Percentiles rank a stretch among this genome's conserved stretches.
These are phyloP conservation scores for Umbelopsis ramanniana DNA, from an alignment of 192 early-diverging fungal genomes.

Conservation along the genomic window DNA sequence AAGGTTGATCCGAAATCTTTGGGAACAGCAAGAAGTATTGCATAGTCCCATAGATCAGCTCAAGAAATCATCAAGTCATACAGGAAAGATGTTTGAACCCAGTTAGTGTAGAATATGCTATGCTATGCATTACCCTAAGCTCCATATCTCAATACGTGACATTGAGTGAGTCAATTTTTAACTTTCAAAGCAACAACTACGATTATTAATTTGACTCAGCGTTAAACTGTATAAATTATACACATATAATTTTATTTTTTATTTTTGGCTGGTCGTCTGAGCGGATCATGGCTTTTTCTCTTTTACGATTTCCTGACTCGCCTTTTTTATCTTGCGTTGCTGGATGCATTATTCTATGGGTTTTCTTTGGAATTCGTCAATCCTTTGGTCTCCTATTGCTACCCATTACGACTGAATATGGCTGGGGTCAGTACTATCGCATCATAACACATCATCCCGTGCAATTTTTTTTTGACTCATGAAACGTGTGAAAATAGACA, in stretches of 20 bases:
- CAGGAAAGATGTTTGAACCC: too few relatives aligned
- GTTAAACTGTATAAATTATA: neutral
- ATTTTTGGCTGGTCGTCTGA: neutral
- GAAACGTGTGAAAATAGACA: slow-evolving; percentile 9
- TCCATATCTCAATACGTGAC: too few relatives aligned
- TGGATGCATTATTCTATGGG: slow-evolving; percentile 34
- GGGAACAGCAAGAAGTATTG: too few relatives aligned
- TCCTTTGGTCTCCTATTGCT: slow-evolving; percentile 37
- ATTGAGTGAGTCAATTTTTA: too few relatives aligned
- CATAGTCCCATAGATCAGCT: too few relatives aligned
- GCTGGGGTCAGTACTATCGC: slow-evolving; percentile 21
- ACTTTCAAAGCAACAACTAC: too few relatives aligned
- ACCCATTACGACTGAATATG: slow-evolving; percentile 31
- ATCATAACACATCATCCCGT: too few relatives aligned
- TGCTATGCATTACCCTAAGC: too few relatives aligned
- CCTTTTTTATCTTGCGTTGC: slow-evolving; percentile 23
- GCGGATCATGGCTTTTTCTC: neutral
- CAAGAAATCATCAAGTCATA: too few relatives aligned
- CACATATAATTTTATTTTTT: neutral
- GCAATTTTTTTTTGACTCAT: neutral
- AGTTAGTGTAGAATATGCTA: too few relatives aligned
- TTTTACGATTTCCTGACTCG: slow-evolving; percentile 19
- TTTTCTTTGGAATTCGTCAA: slow-evolving; percentile 42
- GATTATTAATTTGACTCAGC: neutral
- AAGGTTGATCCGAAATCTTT: too few relatives aligned